Conservation (phyloP, 179 eudicot species). For the Silene vulgaris region DNA sequence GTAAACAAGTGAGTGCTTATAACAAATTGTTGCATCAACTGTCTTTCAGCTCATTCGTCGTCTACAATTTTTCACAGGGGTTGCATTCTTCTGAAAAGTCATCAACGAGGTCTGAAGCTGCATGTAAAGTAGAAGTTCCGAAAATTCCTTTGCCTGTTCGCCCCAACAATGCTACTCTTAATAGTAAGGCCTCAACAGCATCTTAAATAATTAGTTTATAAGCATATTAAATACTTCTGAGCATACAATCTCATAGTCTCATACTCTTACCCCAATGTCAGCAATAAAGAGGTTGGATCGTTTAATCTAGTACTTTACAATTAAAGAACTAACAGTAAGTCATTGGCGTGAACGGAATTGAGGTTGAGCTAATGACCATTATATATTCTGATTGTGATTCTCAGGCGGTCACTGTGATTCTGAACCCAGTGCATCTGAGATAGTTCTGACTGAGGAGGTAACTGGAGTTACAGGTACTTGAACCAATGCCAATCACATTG, state of each 20-base stretch:
- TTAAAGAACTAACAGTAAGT: neutral
- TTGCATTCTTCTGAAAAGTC: slow-evolving; percentile 40
- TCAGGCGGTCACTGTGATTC: slow-evolving; percentile 31
- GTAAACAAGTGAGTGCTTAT: neutral
- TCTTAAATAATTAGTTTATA: neutral
- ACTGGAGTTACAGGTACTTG: slow-evolving; percentile 50
- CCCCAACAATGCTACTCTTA: slow-evolving; percentile 40
- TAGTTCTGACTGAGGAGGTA: slow-evolving; percentile 38
- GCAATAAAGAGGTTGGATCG: neutral
- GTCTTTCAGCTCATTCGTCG: neutral
- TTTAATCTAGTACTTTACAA: neutral
- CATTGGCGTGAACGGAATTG: neutral
- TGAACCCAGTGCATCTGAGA: slow-evolving; percentile 31
- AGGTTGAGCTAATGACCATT: slow-evolving; percentile 11
- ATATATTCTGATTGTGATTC: slow-evolving; percentile 29
- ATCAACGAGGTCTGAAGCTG: slow-evolving; percentile 43
- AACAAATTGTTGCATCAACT: slow-evolving; percentile 4
- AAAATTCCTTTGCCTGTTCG: slow-evolving; percentile 40
- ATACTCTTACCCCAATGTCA: neutral
- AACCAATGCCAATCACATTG: slow-evolving; percentile 34
- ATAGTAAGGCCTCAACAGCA: slow-evolving; percentile 42
- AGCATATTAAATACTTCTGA: neutral
- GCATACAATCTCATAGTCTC: neutral
- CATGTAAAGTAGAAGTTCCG: slow-evolving; percentile 46
- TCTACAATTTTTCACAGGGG: slow-evolving; percentile 43